Base-by-base conservation (phyloP, 306 rosid species). In the Urtica urens region DNA sequence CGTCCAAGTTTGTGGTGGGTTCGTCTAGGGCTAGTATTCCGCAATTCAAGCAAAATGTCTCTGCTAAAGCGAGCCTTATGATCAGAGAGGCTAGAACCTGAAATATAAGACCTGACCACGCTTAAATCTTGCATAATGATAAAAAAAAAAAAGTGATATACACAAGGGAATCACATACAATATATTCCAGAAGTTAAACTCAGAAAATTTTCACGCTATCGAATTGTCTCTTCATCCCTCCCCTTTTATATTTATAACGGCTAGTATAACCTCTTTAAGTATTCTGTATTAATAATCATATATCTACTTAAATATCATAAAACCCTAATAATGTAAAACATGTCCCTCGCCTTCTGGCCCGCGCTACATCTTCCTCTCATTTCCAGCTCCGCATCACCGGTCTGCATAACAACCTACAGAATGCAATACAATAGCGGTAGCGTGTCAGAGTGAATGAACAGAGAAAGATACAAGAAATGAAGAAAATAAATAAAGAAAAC, bases 311-410 rank as follows among this genome's bases (percentile, higher is more conserved):
- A n/a, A n/a, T n/a, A n/a, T n/a, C n/a, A n/a, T n/a, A n/a, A n/a
- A n/a, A n/a, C n/a, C n/a, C n/a, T n/a, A n/a, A n/a, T n/a, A n/a
- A n/a, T n/a, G n/a, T n/a, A n/a, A 40, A 57, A 23, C 23, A 38
- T 16, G 2, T 52, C 38, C 55, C 45, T 43, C 42, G 79, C 97
- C 84, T 90, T 90, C 72, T 90, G 97, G 40, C 97, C 97, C 46
- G 97, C 97, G 58, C 97, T 90, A 43, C 97, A 90, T 68, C 97
- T 78, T 40, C 97, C 97, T 78, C 97, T 81, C 97, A 90, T 90
- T 72, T 90, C 97, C 29, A 84, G 67, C 58, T 90, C 97, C 3
- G 95, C 82, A 68, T 90, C 95, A 23, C 97, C 97, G 3, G 93
- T 90, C 77, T 84, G 97, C 97, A 90, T 90, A 59, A 90, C 58